Conservation (phyloP, 1,139 yeast species). For the Candida glucosophila region DNA sequence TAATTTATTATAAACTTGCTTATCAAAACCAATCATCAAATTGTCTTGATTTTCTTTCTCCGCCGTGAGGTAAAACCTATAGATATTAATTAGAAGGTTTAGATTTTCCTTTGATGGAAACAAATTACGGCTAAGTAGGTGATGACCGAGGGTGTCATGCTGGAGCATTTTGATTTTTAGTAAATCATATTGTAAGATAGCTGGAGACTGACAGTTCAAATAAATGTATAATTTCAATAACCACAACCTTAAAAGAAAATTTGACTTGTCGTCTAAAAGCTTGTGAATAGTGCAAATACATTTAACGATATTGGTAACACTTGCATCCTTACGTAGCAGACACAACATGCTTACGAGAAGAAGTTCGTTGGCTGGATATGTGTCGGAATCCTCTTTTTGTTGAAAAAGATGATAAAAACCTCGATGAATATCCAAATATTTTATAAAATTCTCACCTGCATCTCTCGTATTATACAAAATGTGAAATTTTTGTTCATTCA, state of each 20-base stretch:
- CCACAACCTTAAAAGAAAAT: slow-evolving; percentile 65
- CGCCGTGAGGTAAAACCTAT: slow-evolving; percentile 43
- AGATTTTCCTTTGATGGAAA: slow-evolving; percentile 20
- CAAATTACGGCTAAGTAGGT: slow-evolving; percentile 39
- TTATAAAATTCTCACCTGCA: slow-evolving; percentile 11
- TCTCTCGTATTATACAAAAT: slow-evolving; percentile 18
- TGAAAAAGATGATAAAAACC: slow-evolving; percentile 17
- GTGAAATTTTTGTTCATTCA: slow-evolving; percentile 48
- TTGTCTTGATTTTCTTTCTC: slow-evolving; percentile 42
- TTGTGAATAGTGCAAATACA: slow-evolving; percentile 39
- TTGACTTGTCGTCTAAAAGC: slow-evolving; percentile 49
- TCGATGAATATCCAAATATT: too few relatives aligned
- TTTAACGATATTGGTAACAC: slow-evolving; percentile 13
- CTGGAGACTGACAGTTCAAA: slow-evolving; percentile 46
- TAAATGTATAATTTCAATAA: slow-evolving; percentile 54
- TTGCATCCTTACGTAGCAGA: slow-evolving; percentile 9
- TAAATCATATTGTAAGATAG: slow-evolving; percentile 41
- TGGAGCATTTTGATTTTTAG: slow-evolving; percentile 72
- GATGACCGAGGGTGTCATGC: slow-evolving; percentile 63
- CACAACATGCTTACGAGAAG: slow-evolving; percentile 38
- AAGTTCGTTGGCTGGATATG: slow-evolving; percentile 58
- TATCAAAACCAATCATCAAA: slow-evolving; percentile 42
- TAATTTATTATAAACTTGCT: slow-evolving; percentile 50
- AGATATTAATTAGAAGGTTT: slow-evolving; percentile 20
- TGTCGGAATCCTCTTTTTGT: slow-evolving; percentile 47